A percentile compares a stretch with the other conserved stretches of the same genome.
These are phyloP conservation scores for Plicaturopsis crispa DNA, from an alignment of 768 basidiomycete genomes.

Conservation along the genomic window DNA sequence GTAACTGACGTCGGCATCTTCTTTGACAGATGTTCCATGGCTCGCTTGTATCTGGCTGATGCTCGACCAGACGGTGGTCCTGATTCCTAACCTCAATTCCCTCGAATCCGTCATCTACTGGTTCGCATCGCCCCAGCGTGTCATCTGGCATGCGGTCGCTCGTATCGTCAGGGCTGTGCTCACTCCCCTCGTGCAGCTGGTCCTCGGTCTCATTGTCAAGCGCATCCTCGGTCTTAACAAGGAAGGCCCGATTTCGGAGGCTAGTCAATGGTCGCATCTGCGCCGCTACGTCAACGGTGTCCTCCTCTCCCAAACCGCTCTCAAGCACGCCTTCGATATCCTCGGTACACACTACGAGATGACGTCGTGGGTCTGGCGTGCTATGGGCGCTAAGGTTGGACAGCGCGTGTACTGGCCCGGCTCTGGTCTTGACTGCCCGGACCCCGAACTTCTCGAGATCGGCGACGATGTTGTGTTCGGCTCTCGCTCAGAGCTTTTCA, in stretches of 20 bases:
- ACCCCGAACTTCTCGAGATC: constrained; percentile 40
- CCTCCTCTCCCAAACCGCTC: constrained; percentile 26
- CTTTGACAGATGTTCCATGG: constrained; percentile 33
- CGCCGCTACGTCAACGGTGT: constrained; percentile 30
- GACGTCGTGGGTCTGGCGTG: constrained; percentile 36
- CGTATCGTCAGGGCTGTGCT: constrained; percentile 29
- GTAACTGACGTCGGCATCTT: neutral
- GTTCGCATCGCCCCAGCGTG: constrained; percentile 32
- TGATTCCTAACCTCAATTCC: constrained; percentile 18
- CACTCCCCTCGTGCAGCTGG: constrained; percentile 29
- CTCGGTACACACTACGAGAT: constrained; percentile 38
- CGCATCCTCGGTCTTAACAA: constrained; percentile 31
- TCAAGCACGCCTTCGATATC: constrained; percentile 32
- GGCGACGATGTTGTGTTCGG: constrained; percentile 45
- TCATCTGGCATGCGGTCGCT: constrained; percentile 31
- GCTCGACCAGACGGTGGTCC: constrained; percentile 24
- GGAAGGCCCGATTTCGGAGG: constrained; percentile 16
- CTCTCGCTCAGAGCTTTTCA: constrained; percentile 35
- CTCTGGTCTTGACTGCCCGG: constrained; percentile 35
- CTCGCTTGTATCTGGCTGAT: constrained; percentile 30
- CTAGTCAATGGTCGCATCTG: constrained; percentile 22
- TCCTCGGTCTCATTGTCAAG: constrained; percentile 32
- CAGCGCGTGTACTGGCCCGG: constrained; percentile 41
- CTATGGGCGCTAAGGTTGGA: constrained; percentile 45
- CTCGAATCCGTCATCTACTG: constrained; percentile 34